Evolutionary conservation across 2,329 filamentous ascomycete species (phyloP), one percentile per base, ranked within the genome.

Genomic region (Tolypocladium inflatum): DNA sequence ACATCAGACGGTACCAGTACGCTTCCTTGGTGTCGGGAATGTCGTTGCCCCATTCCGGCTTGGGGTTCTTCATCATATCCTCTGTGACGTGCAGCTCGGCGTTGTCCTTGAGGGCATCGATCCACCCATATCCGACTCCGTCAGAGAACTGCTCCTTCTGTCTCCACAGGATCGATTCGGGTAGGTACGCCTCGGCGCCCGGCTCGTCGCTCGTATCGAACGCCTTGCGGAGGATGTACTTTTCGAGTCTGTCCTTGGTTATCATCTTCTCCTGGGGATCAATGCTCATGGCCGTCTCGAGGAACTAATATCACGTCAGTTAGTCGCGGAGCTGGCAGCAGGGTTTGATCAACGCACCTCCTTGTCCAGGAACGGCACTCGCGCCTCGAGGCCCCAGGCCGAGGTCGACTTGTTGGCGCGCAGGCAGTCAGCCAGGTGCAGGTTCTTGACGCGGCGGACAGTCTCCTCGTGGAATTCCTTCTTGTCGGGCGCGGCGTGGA

Each of bases 81-180:
- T 99, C 93, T 21, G 90, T 96, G 58, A 99, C 88, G 58, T 94
- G 85, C 63, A 86, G 74, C 76, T 95, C 91, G 39, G 94, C 94
- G 69, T 88, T 90, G 76, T 97, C 94, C 82, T 97, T 97, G 68
- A 99, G 85, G 8, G 87, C 89, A 70, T 99, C 94, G 71, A 99
- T 99, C 94, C 94, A 99, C 63, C 94, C 92, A 78, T 99, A 99
- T 59, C 94, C 94, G 59, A 99, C 94, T 72, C 94, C 95, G 69
- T 99, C 95, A 59, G 89, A 95, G 80, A 99, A 99, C 78, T 99
- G 94, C 80, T 99, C 94, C 85, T 99, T 99, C 77, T 99, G 95
- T 71, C 95, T 84, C 89, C 91, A 99, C 58, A 99, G 86, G 66
- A 99, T 99, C 73, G 92, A 86, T 21, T 96, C 87, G 9, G 95